phyloP scores from a whole-genome alignment of 495 filamentous ascomycete species.

The Daldinia grandis region DNA sequence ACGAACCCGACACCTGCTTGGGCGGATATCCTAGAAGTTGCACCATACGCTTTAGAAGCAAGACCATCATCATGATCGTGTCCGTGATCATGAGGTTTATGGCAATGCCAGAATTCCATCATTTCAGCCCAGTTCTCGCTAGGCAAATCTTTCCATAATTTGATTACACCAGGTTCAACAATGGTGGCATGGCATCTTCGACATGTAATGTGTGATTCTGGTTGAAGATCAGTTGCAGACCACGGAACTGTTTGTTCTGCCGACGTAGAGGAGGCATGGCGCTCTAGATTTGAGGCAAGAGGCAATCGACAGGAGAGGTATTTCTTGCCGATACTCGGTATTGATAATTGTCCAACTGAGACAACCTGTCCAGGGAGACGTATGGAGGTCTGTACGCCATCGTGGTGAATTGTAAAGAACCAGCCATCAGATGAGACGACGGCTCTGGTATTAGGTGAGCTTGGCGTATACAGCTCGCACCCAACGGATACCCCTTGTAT shows the following conservation, averaged over 20 bases:
- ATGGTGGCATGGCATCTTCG: conserved; percentile 62
- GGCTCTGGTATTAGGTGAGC: conserved; percentile 56
- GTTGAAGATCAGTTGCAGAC: conserved; percentile 70
- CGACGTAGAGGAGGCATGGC: neutral
- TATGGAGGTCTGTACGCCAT: conserved; percentile 63
- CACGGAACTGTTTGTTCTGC: conserved; percentile 65
- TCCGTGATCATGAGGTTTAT: conserved; percentile 76
- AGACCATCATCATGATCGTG: conserved; percentile 56
- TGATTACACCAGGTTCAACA: conserved; percentile 53
- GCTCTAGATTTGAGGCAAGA: conserved; percentile 40
- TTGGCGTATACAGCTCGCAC: conserved; percentile 66
- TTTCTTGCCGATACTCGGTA: conserved; percentile 46
- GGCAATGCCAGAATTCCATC: conserved; percentile 99
- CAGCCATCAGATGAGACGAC: conserved; percentile 59
- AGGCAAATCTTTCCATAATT: conserved; percentile 91
- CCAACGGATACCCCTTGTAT: conserved; percentile 85
- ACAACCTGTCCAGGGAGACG: conserved; percentile 71
- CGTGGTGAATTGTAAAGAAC: conserved; percentile 62
- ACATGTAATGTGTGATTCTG: conserved; percentile 68
- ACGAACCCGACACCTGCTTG: conserved; percentile 74
- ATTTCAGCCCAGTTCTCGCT: conserved; percentile 99
- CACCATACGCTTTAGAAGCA: conserved; percentile 75
- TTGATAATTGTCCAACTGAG: conserved; percentile 48
- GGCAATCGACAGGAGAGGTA: conserved; percentile 77
- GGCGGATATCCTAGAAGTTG: conserved; percentile 72